A percentile compares a stretch with the other conserved stretches of the same genome.
phyloP scores from a whole-genome alignment of 2,329 filamentous ascomycete genomes.

The Ramichloridium luteum region DNA sequence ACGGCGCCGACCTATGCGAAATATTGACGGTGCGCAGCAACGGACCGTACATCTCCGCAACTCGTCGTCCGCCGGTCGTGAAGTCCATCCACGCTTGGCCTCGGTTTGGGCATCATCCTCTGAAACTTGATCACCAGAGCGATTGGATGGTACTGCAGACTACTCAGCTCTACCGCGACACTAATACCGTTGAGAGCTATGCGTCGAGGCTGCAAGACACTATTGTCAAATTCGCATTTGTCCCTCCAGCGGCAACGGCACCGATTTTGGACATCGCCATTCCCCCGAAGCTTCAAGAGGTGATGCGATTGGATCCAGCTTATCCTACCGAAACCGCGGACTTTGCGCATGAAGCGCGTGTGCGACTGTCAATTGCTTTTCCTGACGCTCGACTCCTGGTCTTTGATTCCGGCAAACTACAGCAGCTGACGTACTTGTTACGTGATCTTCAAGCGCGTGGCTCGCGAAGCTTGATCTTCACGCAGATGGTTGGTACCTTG shows the following conservation, averaged over 20 bases:
- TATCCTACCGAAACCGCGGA: conserved; percentile 45
- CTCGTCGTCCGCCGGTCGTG: conserved; percentile 6
- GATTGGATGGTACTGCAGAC: conserved; percentile 16
- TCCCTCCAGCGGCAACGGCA: conserved; percentile 79
- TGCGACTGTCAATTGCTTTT: conserved; percentile 89
- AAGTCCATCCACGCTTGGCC: conserved; percentile 13
- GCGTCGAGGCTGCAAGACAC: conserved; percentile 59
- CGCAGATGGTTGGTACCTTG: conserved; percentile 97
- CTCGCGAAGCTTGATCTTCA: conserved; percentile 93
- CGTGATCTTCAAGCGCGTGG: conserved; percentile 78
- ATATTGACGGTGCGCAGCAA: conserved; percentile 16
- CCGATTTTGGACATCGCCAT: conserved; percentile 24
- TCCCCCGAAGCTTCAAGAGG: conserved; percentile 14
- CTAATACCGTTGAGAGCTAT: conserved; percentile 59
- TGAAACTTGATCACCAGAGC: conserved; percentile 17
- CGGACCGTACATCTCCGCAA: conserved; percentile 10
- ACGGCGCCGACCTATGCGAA: conserved; percentile 21
- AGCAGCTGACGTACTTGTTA: conserved; percentile 74
- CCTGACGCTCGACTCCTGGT: conserved; percentile 92
- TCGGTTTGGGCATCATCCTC: conserved; percentile 11
- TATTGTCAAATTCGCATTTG: conserved; percentile 80
- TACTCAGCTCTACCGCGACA: conserved; percentile 16
- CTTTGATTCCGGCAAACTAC: conserved; percentile 94
- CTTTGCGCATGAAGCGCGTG: conserved; percentile 86
- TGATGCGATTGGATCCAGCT: conserved; percentile 13